A percentile compares a stretch with the other conserved stretches of the same genome.
Conservation (phyloP, 331 rosid species). For the Cydonia oblonga region DNA sequence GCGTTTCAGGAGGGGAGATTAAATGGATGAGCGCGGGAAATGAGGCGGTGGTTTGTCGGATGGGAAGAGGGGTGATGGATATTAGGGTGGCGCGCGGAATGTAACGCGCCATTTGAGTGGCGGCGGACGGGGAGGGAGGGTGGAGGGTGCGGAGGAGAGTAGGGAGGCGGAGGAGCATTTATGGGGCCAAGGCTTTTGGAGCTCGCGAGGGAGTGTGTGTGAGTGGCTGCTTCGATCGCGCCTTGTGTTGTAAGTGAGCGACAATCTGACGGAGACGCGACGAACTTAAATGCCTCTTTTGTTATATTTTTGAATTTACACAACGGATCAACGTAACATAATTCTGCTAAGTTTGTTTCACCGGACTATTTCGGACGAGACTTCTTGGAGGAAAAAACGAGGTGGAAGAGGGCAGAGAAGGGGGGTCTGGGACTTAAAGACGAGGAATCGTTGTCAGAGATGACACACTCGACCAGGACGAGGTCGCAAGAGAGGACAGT, state of each 20-base stretch:
- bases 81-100: constrained; percentile 26
- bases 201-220: background rate
- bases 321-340: too few species aligned
- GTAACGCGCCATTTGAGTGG: constrained; percentile 49
- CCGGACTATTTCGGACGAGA: too few species aligned
- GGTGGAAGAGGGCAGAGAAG: too few species aligned
- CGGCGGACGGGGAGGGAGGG: constrained; percentile 5
- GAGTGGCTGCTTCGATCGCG: background rate
- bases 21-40: constrained; percentile 4
- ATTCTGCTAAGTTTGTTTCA: too few species aligned
- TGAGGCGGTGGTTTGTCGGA: background rate
- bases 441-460: too few species aligned
- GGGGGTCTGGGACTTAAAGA: too few species aligned
- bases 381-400: too few species aligned
- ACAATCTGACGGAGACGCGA: background rate
- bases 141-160: constrained; percentile 22
- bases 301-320: too few species aligned
- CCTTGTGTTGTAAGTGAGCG: background rate
- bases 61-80: constrained; percentile 1
- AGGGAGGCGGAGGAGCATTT: background rate
- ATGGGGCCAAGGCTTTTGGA: background rate
- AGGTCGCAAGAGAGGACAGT: too few species aligned
- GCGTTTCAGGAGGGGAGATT: constrained; percentile 6
- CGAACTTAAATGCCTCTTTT: background rate
- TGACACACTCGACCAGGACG: too few species aligned